Evolutionary conservation across 2,329 filamentous ascomycete species (phyloP).

Genomic region (Oidium heveae): DNA sequence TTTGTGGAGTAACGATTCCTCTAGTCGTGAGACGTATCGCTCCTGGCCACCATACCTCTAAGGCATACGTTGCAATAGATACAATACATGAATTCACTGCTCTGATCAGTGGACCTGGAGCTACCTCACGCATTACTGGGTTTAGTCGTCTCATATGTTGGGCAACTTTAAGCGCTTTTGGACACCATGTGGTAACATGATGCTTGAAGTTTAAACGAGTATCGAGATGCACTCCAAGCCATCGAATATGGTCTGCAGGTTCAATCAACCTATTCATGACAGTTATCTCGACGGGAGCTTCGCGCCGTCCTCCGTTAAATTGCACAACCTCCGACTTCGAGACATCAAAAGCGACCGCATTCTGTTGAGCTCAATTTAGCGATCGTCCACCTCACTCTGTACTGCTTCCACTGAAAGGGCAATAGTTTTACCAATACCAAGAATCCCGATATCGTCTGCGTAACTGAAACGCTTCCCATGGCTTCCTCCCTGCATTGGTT

Average conservation of each 20-base stretch:
- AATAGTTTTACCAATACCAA: too few relatives aligned
- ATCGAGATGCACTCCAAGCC: not conserved
- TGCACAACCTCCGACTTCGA: not conserved
- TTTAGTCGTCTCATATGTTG: not conserved
- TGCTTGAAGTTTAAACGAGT: not conserved
- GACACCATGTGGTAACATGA: not conserved
- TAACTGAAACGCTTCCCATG: too few relatives aligned
- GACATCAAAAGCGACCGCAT: not conserved
- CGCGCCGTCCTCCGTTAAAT: not conserved
- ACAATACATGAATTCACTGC: not conserved
- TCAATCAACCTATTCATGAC: not conserved
- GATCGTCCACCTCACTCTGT: too few relatives aligned
- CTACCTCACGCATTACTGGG: not conserved
- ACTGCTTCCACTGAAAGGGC: too few relatives aligned
- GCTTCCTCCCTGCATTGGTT: too few relatives aligned
- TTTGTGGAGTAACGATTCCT: not conserved
- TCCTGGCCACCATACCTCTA: not conserved
- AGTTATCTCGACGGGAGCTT: not conserved
- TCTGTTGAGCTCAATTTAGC: not conserved
- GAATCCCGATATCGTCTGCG: too few relatives aligned
- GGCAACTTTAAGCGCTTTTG: not conserved
- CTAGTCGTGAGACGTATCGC: not conserved
- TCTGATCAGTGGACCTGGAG: not conserved
- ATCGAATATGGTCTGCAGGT: not conserved
- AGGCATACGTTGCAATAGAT: not conserved